phyloP scores from a whole-genome alignment of 495 filamentous ascomycete genomes.

The Hypomontagnella submonticulosa region DNA sequence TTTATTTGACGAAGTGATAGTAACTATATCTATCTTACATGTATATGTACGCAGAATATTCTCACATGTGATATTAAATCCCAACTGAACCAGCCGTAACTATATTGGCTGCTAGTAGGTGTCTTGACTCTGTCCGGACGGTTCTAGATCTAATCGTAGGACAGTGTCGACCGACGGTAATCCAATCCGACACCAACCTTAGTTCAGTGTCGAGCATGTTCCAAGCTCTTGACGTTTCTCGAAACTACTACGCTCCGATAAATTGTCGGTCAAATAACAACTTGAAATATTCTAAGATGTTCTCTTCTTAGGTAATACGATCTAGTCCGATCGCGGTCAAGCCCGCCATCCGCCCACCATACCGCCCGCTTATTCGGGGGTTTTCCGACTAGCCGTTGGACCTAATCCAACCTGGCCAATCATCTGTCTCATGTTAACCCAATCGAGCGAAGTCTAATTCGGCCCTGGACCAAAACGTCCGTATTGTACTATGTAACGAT shows the following conservation, averaged over 20 bases:
- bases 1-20: slow-evolving; percentile 2
- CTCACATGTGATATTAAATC: slow-evolving; percentile 8
- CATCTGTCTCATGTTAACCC: not conserved
- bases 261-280: slow-evolving; percentile 1
- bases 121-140: not conserved
- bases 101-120: not conserved
- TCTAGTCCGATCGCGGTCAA: slow-evolving; percentile 2
- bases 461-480: slow-evolving; percentile 22
- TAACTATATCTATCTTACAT: too few species aligned
- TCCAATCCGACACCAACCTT: not conserved
- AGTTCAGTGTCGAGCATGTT: slow-evolving; percentile 12
- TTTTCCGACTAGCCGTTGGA: slow-evolving; percentile 10
- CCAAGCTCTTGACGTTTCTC: slow-evolving; percentile 18
- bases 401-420: slow-evolving; percentile 14
- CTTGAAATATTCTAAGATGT: slow-evolving; percentile 3
- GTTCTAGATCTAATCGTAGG: not conserved
- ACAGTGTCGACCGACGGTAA: not conserved
- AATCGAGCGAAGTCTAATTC: slow-evolving; percentile 14
- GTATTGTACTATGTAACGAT: slow-evolving; percentile 5
- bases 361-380: not conserved
- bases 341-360: too few species aligned
- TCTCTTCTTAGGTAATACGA: slow-evolving; percentile 5
- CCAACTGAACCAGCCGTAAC: not conserved
- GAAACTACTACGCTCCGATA: slow-evolving; percentile 15
- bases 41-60: slow-evolving; percentile 3